phyloP scores from a whole-genome alignment of 306 rosid species.

The Carpinus viminea region DNA sequence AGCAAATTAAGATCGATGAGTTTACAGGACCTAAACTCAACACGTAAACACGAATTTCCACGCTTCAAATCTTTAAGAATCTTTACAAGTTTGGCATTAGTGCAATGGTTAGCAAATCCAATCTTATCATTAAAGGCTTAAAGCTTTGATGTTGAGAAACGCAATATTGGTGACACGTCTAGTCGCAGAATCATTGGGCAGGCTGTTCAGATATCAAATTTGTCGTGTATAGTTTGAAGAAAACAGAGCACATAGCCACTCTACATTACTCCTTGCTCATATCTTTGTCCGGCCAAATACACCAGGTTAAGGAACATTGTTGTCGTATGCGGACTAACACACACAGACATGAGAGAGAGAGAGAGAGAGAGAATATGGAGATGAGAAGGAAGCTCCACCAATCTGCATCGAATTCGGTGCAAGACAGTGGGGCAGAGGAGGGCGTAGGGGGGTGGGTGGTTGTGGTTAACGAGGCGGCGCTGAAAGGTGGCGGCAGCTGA shows the following conservation, averaged over 20 bases:
- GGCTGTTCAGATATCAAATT: background rate
- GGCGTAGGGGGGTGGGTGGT: constrained; percentile 20
- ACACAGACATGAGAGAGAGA: too few species aligned
- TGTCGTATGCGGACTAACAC: constrained; percentile 20
- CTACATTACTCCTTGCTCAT: background rate
- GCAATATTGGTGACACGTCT: background rate
- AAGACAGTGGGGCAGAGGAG: constrained; percentile 7
- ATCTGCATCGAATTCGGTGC: constrained; percentile 41
- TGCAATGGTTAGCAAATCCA: background rate
- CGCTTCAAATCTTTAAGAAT: background rate
- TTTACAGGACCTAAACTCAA: rapidly evolving
- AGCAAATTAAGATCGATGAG: too few species aligned
- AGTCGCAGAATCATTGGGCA: background rate
- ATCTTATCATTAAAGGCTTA: background rate
- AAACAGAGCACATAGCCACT: background rate
- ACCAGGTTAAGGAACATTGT: too few species aligned
- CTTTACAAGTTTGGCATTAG: background rate
- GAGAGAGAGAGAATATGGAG: too few species aligned
- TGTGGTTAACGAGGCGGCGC: constrained; percentile 40
- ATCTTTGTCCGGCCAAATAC: background rate
- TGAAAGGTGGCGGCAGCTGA: constrained; percentile 36
- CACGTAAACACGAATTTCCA: too few species aligned
- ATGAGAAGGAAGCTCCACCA: constrained; percentile 24
- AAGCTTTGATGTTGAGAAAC: background rate
- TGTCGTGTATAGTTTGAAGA: background rate